Conservation (phyloP, 192 early-diverging fungal genomes). For the Radiomyces spectabilis region DNA sequence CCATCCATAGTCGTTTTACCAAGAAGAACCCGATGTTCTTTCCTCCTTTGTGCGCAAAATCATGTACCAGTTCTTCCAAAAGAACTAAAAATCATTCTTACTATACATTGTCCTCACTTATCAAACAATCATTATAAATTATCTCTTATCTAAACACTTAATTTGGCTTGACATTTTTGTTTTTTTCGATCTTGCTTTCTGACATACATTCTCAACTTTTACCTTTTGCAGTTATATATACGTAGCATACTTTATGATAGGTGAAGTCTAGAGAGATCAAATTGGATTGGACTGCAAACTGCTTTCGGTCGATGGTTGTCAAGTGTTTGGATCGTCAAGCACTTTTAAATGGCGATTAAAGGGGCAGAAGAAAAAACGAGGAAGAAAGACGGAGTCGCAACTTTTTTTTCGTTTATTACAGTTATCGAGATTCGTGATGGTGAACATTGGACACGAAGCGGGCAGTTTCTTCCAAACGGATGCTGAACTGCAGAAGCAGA, state of each 20-base stretch:
- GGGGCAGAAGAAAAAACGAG: background rate
- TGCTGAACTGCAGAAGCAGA: conserved; percentile 50
- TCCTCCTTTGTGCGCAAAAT: conserved; percentile 41
- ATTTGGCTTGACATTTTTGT: background rate
- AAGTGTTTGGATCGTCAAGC: too few species aligned
- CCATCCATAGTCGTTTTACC: conserved; percentile 42
- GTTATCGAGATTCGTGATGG: conserved; percentile 15
- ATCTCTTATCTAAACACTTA: too few species aligned
- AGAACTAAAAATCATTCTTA: too few species aligned
- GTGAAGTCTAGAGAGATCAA: background rate
- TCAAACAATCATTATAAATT: too few species aligned
- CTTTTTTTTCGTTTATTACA: background rate
- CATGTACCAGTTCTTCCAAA: conserved; percentile 33
- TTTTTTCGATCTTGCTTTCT: background rate
- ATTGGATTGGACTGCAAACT: conserved; percentile 9
- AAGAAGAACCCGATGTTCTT: conserved; percentile 49
- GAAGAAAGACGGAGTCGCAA: conserved; percentile 12
- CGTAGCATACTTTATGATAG: background rate
- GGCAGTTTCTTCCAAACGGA: conserved; percentile 73
- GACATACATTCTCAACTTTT: too few species aligned
- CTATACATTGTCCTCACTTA: too few species aligned
- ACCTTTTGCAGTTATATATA: too few species aligned
- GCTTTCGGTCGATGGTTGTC: conserved; percentile 10
- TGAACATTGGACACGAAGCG: conserved; percentile 49
- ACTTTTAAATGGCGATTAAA: too few species aligned